phyloP scores from a whole-genome alignment of 805 yeast genomes.

The Saccharomycopsis capsularis region DNA sequence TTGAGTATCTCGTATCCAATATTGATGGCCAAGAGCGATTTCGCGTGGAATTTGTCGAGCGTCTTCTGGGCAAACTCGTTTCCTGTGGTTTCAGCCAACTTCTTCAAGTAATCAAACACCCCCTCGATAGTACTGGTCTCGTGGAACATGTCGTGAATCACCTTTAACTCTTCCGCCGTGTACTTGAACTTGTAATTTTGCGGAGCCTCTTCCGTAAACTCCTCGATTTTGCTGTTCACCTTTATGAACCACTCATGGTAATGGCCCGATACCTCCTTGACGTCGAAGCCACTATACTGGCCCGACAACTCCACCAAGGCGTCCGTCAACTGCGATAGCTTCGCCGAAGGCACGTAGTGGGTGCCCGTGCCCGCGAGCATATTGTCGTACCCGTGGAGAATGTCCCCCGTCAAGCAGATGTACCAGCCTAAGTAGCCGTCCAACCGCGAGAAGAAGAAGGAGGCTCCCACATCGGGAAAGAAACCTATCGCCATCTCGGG shows the following conservation, averaged over 20 bases:
- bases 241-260: constrained; percentile 39
- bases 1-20: constrained; percentile 63
- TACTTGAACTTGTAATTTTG: constrained; percentile 52
- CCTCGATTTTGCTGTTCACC: constrained; percentile 58
- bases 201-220: constrained; percentile 56
- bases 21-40: constrained; percentile 72
- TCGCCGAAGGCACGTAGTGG: constrained; percentile 69
- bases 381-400: constrained; percentile 72
- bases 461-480: constrained; percentile 93
- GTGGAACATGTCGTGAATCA: constrained; percentile 56
- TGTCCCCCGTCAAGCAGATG: constrained; percentile 79
- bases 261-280: constrained; percentile 10
- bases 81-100: constrained; percentile 35
- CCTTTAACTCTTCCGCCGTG: constrained; percentile 45
- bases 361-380: constrained; percentile 81
- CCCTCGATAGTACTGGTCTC: constrained; percentile 40
- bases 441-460: constrained; percentile 77
- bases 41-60: constrained; percentile 47
- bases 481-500: constrained; percentile 97
- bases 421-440: constrained; percentile 81
- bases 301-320: constrained; percentile 56
- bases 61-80: constrained; percentile 59
- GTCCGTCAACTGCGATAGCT: constrained; percentile 50
- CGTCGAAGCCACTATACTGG: constrained; percentile 21
- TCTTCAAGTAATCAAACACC: constrained; percentile 45